These are phyloP conservation scores for Neoboletus magnificus DNA, from an alignment of 768 basidiomycete genomes.

Conservation along the genomic window DNA sequence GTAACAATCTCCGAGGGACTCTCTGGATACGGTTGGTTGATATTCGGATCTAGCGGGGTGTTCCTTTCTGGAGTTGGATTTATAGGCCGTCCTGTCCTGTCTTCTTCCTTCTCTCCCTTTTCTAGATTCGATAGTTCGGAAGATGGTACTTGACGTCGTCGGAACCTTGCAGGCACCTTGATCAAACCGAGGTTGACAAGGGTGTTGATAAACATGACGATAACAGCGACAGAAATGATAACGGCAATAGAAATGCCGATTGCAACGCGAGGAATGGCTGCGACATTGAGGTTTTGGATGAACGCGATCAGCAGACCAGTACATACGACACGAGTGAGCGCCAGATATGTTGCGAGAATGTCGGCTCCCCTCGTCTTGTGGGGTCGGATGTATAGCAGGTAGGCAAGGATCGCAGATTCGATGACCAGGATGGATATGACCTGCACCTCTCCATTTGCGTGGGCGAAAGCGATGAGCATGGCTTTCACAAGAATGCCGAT, in stretches of 20 bases:
- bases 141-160: constrained; percentile 10
- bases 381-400: constrained; percentile 56
- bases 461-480: constrained; percentile 65
- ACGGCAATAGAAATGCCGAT: constrained; percentile 75
- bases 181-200: constrained; percentile 46
- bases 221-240: constrained; percentile 64
- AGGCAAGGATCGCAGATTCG: constrained; percentile 58
- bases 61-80: constrained; percentile 56
- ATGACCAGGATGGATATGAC: constrained; percentile 62
- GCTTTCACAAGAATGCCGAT: constrained; percentile 62
- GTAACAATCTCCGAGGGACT: constrained; percentile 25
- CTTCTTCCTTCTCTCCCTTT: constrained; percentile 24
- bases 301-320: constrained; percentile 77
- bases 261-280: constrained; percentile 75
- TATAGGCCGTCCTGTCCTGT: constrained; percentile 35
- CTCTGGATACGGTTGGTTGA: constrained; percentile 45
- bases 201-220: constrained; percentile 68
- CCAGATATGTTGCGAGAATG: constrained; percentile 63
- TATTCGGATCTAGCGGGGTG: constrained; percentile 36
- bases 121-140: constrained; percentile 26
- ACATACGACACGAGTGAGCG: constrained; percentile 63
- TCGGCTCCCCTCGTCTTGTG: constrained; percentile 67
- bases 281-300: constrained; percentile 57
- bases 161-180: constrained; percentile 19
- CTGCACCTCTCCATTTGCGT: constrained; percentile 61